A percentile compares a stretch with the other conserved stretches of the same genome.
These are phyloP conservation scores for Leishmania tarentolae DNA, from an alignment of 208 protist genomes.

Conservation along the genomic window DNA sequence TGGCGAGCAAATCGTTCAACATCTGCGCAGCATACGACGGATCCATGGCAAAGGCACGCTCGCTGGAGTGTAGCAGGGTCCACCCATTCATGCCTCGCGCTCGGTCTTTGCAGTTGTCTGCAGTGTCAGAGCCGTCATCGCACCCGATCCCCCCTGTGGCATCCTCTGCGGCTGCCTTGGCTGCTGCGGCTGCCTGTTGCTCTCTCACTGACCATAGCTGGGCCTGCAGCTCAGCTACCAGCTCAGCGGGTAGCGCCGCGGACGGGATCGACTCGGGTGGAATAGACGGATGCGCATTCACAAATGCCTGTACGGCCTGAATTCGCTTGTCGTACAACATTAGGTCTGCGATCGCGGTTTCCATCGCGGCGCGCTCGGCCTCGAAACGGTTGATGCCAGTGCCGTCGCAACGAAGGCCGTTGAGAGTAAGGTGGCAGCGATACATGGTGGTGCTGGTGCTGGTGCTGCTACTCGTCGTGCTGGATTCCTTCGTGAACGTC, in stretches of 20 bases:
- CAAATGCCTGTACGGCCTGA: conserved; percentile 53
- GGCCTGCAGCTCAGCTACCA: conserved; percentile 29
- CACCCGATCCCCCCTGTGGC: not conserved
- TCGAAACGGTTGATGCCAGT: conserved; percentile 77
- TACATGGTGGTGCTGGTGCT: conserved; percentile 16
- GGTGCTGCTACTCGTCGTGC: conserved; percentile 5
- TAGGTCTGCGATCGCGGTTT: conserved; percentile 51
- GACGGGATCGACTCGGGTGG: conserved; percentile 44
- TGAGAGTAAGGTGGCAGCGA: conserved; percentile 49
- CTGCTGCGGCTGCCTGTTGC: conserved; percentile 14
- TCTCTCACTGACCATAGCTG: conserved; percentile 14
- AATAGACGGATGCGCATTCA: conserved; percentile 49
- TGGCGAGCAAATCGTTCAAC: conserved; percentile 31
- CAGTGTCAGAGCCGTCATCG: not conserved
- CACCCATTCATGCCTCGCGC: conserved; percentile 16
- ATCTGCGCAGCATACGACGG: conserved; percentile 38
- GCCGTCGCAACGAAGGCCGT: conserved; percentile 52
- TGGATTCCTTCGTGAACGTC: conserved; percentile 34
- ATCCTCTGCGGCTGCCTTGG: conserved; percentile 3
- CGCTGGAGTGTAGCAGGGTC: conserved; percentile 16
- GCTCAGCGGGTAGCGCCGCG: conserved; percentile 30
- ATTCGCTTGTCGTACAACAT: conserved; percentile 71
- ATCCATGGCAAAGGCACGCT: conserved; percentile 24
- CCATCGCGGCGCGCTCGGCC: conserved; percentile 62
- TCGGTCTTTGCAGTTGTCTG: not conserved